Evolutionary conservation across 1,139 yeast genomes (phyloP).

Genomic region (Hanseniaspora gamundiae): DNA sequence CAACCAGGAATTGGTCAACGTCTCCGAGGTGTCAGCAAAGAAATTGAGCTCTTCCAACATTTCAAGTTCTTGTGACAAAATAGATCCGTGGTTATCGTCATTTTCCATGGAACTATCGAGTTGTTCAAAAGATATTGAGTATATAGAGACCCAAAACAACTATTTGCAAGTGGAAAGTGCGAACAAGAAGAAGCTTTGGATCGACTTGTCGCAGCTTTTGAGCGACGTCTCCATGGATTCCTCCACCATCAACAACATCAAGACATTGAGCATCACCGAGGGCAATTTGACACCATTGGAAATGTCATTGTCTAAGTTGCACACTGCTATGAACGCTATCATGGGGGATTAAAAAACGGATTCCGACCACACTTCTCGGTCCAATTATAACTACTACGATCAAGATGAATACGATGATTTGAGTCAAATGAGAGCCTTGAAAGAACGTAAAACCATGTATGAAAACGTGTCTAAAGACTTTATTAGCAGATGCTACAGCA

Average conservation of each 20-base stretch:
- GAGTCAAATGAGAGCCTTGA: constrained; percentile 62
- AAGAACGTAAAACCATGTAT: constrained; percentile 52
- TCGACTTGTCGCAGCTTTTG: constrained; percentile 55
- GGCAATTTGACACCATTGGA: constrained; percentile 44
- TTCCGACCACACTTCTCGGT: constrained; percentile 7
- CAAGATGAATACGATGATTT: constrained; percentile 32
- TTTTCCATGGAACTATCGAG: constrained; percentile 49
- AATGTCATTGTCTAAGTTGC: constrained; percentile 42
- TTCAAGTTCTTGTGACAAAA: constrained; percentile 47
- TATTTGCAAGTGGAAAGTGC: constrained; percentile 79
- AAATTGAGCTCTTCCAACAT: constrained; percentile 32
- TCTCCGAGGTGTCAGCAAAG: constrained; percentile 22
- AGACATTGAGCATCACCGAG: constrained; percentile 36
- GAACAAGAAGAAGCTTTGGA: constrained; percentile 63
- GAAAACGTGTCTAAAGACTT: constrained; percentile 47
- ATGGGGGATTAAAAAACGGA: constrained; percentile 32
- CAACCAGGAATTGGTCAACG: constrained; percentile 33
- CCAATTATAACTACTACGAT: constrained; percentile 8
- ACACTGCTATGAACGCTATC: constrained; percentile 51
- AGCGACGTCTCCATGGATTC: constrained; percentile 57
- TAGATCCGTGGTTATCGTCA: constrained; percentile 42
- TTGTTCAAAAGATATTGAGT: constrained; percentile 54
- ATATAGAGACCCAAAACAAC: constrained; percentile 63
- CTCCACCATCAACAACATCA: constrained; percentile 38
- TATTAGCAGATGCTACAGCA: constrained; percentile 33